These are phyloP conservation scores for Russula emetica DNA, from an alignment of 768 basidiomycete genomes.

Conservation along the genomic window DNA sequence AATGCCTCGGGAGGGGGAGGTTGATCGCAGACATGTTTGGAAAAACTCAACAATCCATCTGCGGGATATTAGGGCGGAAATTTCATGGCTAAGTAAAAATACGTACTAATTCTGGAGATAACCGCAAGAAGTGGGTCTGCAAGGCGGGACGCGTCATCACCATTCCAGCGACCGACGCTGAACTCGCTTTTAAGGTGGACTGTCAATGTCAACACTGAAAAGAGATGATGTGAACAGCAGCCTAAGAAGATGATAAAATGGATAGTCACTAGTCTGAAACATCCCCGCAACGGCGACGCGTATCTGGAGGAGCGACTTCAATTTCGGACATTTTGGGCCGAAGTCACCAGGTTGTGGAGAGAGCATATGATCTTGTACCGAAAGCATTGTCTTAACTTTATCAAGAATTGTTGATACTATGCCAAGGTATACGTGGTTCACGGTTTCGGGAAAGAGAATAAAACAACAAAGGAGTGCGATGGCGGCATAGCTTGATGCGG, in stretches of 20 bases:
- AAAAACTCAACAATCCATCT: constrained; percentile 39
- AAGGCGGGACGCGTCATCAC: constrained; percentile 39
- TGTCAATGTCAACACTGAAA: constrained; percentile 35
- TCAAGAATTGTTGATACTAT: constrained; percentile 33
- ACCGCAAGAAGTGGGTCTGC: constrained; percentile 37
- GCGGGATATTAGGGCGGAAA: not conserved
- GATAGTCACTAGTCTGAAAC: constrained; percentile 33
- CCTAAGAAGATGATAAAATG: not conserved
- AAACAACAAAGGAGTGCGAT: constrained; percentile 43
- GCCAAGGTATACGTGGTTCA: constrained; percentile 42
- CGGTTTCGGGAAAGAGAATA: constrained; percentile 51
- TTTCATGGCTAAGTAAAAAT: not conserved
- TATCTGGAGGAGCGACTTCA: constrained; percentile 28
- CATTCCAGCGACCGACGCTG: constrained; percentile 44
- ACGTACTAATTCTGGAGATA: constrained; percentile 38
- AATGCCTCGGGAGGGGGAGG: constrained; percentile 24
- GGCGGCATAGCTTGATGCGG: constrained; percentile 45
- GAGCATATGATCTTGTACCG: constrained; percentile 36
- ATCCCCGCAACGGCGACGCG: constrained; percentile 29
- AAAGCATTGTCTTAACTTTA: constrained; percentile 33
- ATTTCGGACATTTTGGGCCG: constrained; percentile 27
- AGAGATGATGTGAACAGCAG: not conserved
- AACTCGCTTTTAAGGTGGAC: constrained; percentile 42
- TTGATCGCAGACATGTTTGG: constrained; percentile 31
- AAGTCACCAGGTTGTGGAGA: constrained; percentile 29